Conservation (phyloP, 257 asterid genomes). For the Nicotiana sylvestris region DNA sequence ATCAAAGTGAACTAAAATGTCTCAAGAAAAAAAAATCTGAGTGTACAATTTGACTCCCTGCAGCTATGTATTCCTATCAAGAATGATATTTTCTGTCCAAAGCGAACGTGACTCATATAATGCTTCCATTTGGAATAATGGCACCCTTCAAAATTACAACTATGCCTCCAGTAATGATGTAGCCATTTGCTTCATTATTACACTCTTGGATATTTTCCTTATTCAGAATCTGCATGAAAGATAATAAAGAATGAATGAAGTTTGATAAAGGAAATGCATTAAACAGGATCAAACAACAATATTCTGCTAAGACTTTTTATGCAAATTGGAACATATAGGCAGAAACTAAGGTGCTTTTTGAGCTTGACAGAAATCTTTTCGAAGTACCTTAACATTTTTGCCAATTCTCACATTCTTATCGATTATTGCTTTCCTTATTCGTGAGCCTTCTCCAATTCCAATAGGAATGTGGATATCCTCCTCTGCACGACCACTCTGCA, state of each 20-base stretch:
- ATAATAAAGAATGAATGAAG: background rate
- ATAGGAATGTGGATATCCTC: conserved; percentile 36
- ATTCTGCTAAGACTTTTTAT: background rate
- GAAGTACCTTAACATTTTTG: conserved; percentile 64
- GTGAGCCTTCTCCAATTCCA: conserved; percentile 76
- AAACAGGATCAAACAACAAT: background rate
- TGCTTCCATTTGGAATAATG: conserved; percentile 61
- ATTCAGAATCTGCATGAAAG: conserved; percentile 55
- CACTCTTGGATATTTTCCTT: conserved; percentile 68
- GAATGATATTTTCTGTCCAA: background rate
- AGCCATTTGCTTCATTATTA: conserved; percentile 59
- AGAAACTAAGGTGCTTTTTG: too few relatives aligned
- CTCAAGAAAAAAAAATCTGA: background rate
- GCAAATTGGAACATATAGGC: background rate
- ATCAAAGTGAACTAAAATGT: background rate
- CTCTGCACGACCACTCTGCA: conserved; percentile 39
- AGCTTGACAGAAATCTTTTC: too few relatives aligned
- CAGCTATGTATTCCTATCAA: background rate
- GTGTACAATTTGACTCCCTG: conserved; percentile 2
- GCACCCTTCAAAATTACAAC: conserved; percentile 55
- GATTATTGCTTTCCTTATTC: conserved; percentile 58
- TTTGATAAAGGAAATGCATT: background rate
- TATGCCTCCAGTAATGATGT: conserved; percentile 56
- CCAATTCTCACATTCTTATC: conserved; percentile 88
- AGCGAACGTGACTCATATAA: conserved; percentile 22